These are phyloP conservation scores for Candida nitratophila DNA, from an alignment of 805 yeast species.

Conservation along the genomic window DNA sequence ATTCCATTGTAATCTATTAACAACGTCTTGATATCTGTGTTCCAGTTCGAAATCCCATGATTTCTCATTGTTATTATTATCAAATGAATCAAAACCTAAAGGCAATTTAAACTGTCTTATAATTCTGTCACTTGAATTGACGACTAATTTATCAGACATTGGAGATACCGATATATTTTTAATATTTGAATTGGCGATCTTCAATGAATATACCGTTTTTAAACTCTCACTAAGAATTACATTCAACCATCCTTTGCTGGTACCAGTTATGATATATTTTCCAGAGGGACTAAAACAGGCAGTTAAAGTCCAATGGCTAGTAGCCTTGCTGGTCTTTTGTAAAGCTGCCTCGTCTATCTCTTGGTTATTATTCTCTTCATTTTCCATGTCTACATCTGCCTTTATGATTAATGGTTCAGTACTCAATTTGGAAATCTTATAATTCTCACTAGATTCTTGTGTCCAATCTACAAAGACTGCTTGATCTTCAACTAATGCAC, in stretches of 20 bases:
- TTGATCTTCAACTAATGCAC: constrained; percentile 56
- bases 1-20: constrained; percentile 85
- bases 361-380: constrained; percentile 10
- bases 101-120: constrained; percentile 56
- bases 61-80: constrained; percentile 1
- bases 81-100: constrained; percentile 21
- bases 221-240: constrained; percentile 28
- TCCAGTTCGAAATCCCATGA: constrained; percentile 49
- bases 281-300: constrained; percentile 48
- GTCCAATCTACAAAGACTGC: constrained; percentile 45
- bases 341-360: too few species aligned
- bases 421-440: constrained; percentile 1
- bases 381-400: too few species aligned
- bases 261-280: constrained; percentile 59
- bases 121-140: constrained; percentile 73
- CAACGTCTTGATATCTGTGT: constrained; percentile 85
- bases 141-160: constrained; percentile 54
- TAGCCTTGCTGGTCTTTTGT: constrained; percentile 13
- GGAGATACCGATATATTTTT: constrained; percentile 58
- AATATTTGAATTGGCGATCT: constrained; percentile 62
- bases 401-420: constrained; percentile 14
- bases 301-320: constrained; percentile 41
- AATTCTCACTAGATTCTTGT: too few species aligned
- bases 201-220: constrained; percentile 33
- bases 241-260: constrained; percentile 72